Conservation (phyloP, 441 rosid species). For the Pelargonium australe region DNA sequence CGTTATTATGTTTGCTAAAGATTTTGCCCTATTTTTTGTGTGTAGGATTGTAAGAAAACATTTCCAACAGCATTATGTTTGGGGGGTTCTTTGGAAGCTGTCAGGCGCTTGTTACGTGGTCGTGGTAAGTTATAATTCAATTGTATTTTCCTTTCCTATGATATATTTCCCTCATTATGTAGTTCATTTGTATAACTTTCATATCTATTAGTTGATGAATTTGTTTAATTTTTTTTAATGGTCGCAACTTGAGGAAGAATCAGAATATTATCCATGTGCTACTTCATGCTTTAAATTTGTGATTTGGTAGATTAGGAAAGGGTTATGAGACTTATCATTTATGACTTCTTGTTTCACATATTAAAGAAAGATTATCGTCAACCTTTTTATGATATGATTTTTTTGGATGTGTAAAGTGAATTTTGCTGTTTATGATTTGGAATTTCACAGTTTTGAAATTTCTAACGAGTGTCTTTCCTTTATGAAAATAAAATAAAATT, state of each 20-base stretch:
- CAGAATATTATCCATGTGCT: neutral
- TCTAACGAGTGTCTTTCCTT: neutral
- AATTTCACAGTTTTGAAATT: neutral
- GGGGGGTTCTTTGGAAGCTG: slow-evolving; percentile 78
- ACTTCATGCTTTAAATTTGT: neutral
- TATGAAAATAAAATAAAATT: neutral
- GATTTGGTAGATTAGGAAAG: neutral
- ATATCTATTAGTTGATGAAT: neutral
- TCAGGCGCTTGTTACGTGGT: slow-evolving; percentile 45
- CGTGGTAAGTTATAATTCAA: slow-evolving; percentile 53
- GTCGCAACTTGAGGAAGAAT: neutral
- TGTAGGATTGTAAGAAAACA: slow-evolving; percentile 77
- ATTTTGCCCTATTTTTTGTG: slow-evolving; percentile 1
- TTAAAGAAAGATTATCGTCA: neutral
- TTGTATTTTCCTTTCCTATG: slow-evolving; percentile 3
- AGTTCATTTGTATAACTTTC: neutral
- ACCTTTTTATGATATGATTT: neutral
- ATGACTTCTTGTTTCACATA: neutral
- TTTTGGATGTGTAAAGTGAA: neutral
- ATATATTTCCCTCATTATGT: slow-evolving; percentile 8
- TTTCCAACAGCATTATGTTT: slow-evolving; percentile 79
- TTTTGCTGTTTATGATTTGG: slow-evolving; percentile 2
- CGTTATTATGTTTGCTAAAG: neutral
- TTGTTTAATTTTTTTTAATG: too few species aligned
- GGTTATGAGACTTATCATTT: neutral